Evolutionary conservation across 176 grass and related monocot genomes (phyloP).

Genomic region (Dendrocalamus sinicus): DNA sequence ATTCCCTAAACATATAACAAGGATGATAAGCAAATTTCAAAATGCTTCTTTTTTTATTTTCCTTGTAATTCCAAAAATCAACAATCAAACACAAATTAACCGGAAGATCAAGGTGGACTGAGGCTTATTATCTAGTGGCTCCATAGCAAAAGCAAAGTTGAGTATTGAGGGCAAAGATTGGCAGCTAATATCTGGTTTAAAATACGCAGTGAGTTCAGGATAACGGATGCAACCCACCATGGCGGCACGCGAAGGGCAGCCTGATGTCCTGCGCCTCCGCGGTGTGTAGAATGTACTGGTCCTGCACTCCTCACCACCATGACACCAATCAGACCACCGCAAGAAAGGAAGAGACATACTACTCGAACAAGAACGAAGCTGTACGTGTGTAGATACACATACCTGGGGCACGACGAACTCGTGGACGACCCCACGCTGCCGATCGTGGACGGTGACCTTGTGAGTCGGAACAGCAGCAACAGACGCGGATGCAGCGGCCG

Average conservation of each 20-base stretch:
- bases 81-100: not conserved
- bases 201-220: not conserved
- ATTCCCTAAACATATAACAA: not conserved
- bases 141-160: not conserved
- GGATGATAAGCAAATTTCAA: not conserved
- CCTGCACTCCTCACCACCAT: constrained; percentile 43
- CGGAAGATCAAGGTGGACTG: not conserved
- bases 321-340: not conserved
- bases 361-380: not conserved
- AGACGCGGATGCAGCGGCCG: not conserved
- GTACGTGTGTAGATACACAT: not conserved
- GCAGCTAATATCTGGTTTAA: not conserved
- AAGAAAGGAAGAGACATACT: not conserved
- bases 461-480: constrained; percentile 46
- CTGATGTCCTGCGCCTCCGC: constrained; percentile 83
- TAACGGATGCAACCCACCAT: constrained; percentile 54
- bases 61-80: not conserved
- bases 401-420: constrained; percentile 95
- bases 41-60: not conserved
- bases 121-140: not conserved
- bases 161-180: not conserved
- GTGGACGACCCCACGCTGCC: constrained; percentile 74
- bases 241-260: constrained; percentile 88
- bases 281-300: constrained; percentile 95
- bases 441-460: constrained; percentile 91